Base-by-base conservation (phyloP, 305 asterid genomes). In the Plantago coronopus region DNA sequence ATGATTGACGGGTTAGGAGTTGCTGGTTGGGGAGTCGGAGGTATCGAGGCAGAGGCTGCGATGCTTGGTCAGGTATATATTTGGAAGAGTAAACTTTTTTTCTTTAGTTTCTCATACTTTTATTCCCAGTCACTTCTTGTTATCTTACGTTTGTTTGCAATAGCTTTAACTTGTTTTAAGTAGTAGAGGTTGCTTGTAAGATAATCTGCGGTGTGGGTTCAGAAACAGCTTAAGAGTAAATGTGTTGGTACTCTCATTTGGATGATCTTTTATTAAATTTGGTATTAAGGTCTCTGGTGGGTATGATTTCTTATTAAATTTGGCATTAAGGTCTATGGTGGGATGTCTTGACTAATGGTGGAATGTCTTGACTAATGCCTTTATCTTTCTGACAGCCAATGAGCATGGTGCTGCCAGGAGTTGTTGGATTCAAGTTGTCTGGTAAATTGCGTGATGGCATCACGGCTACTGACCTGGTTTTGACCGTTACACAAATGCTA, bases 11-110 rank as follows among this genome's bases (percentile, higher is more conserved):
- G 96, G 43, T 63, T 90, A 51, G 95, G 96, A 59, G 96, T 91
- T 79, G 96, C 98, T 62, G 98, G 96, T 68, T 91, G 98, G 96
- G 98, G 98, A 27, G 98, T 91, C 42, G 98, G 98, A 69, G 98
- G 98, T 60, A 91, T 91, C 65, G 96, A 91, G 80, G 96, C 98
- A 16, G 97, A 90, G 79, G 96, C 96, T 48, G 83, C 95, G 29
- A 90, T 87, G 97, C 96, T 90, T 78, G 96, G 97, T 21, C 96
- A 85, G 90, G 94, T 83, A 77, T 31, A 34, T 34, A 34, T 22
- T 50, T 23, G 18, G 11, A 51, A 5, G 13, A 34, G 25, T 51
- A 6, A 22, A 51, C 12, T 47, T 11, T n/a, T 17, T 23, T n/a
- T 13, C 38, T 13, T 51, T 51, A 12, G 57, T 17, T 22, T 22